Evolutionary conservation across 257 asterid genomes (phyloP).

Genomic region (Solanum chilense): DNA sequence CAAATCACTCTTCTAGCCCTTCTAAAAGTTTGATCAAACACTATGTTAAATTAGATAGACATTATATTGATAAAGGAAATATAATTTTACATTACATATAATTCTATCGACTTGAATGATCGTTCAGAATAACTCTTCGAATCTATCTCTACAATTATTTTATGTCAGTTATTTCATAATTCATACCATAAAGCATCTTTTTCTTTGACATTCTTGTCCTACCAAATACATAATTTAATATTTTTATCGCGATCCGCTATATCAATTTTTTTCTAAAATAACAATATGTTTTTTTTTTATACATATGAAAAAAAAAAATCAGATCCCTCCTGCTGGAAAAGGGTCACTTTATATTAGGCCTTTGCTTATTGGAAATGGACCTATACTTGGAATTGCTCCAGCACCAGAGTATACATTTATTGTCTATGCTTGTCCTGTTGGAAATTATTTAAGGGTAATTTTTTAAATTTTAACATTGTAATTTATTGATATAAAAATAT

Average conservation of each 20-base stretch:
- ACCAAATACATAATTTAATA: background rate
- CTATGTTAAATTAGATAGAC: background rate
- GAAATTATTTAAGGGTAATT: conserved; percentile 69
- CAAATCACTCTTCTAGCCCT: too few relatives aligned
- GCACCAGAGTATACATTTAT: conserved; percentile 71
- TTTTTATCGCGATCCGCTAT: background rate
- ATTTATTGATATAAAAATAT: background rate
- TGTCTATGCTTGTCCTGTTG: conserved; percentile 80
- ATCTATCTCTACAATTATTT: rapidly evolving
- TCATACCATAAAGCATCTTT: background rate
- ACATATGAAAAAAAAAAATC: background rate
- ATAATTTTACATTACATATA: background rate
- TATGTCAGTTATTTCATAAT: too few relatives aligned
- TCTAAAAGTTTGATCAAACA: too few relatives aligned
- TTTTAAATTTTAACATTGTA: background rate
- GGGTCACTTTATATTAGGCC: conserved; percentile 85
- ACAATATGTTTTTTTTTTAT: too few relatives aligned
- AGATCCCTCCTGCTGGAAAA: conserved; percentile 89
- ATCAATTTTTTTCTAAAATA: background rate
- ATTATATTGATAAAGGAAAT: background rate
- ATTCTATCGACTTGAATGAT: background rate
- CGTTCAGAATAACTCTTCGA: background rate
- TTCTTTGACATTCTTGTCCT: background rate
- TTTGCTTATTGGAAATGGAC: conserved; percentile 73
- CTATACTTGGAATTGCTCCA: conserved; percentile 66